A percentile compares a stretch with the other conserved stretches of the same genome.
Evolutionary conservation across 768 basidiomycete species (phyloP).

Genomic region (Crepidotus variabilis): DNA sequence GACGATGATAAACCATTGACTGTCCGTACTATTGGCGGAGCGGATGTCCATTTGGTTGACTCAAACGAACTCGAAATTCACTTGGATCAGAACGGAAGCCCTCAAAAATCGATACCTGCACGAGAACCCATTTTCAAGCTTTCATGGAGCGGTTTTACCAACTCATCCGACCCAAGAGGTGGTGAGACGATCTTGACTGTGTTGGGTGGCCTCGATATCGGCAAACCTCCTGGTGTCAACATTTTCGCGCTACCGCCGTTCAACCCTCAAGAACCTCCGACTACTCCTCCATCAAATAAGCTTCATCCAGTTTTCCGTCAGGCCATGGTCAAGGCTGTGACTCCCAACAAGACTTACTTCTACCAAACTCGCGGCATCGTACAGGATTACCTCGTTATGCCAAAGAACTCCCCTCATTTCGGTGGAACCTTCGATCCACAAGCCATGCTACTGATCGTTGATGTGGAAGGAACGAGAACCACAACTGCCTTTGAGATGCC

Average conservation of each 20-base stretch:
- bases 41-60: slow-evolving; percentile 55
- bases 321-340: slow-evolving; percentile 61
- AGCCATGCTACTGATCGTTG: slow-evolving; percentile 60
- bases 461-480: slow-evolving; percentile 41
- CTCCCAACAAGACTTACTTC: slow-evolving; percentile 44
- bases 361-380: slow-evolving; percentile 56
- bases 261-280: slow-evolving; percentile 44
- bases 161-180: slow-evolving; percentile 58
- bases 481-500: slow-evolving; percentile 71
- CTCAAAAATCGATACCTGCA: slow-evolving; percentile 15
- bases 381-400: slow-evolving; percentile 80
- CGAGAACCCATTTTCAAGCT: slow-evolving; percentile 85
- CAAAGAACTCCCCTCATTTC: slow-evolving; percentile 68
- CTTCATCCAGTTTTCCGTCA: slow-evolving; percentile 49
- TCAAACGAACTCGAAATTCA: slow-evolving; percentile 40
- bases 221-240: slow-evolving; percentile 58
- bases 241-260: slow-evolving; percentile 67
- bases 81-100: slow-evolving; percentile 19
- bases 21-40: slow-evolving; percentile 62
- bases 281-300: slow-evolving; percentile 25
- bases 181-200: slow-evolving; percentile 73
- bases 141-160: slow-evolving; percentile 76
- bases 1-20: slow-evolving; percentile 74
- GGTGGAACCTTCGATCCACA: slow-evolving; percentile 62
- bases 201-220: slow-evolving; percentile 67